Evolutionary conservation across 805 yeast species (phyloP), one percentile per base, ranked within the genome.

Genomic region (Starmerella khaoyaiensis): DNA sequence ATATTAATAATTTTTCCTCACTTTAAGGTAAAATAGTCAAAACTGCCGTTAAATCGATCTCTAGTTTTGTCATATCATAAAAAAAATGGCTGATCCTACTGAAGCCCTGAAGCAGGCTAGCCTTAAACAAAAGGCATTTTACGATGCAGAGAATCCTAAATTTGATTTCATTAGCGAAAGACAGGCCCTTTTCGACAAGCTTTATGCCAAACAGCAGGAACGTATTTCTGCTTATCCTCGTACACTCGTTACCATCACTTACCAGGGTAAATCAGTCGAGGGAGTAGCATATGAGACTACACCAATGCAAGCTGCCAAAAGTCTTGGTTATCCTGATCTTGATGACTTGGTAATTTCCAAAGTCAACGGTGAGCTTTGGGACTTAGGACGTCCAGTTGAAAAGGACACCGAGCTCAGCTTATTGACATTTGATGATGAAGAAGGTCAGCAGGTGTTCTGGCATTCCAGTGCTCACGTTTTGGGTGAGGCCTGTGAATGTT

Each of bases 401-500:
- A 79, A 72, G 43, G 67, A 71, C 42, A 58, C 64, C 19, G 59
- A 54, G 36, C 65, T 90, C 46, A 90, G 83, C 58, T 77, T 84
- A 54, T 72, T 83, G 57, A 96, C 86, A 57, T 90, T 90, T 54
- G 93, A 83, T 27, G 69, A 82, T 44, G 80, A 80, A n/a, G 96
- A 86, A 55, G 98, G 97, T 61, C 82, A 78, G 59, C 74, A 76
- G 48, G 97, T 87, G 24, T 90, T 90, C 65, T 90, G 98, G 98
- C 98, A 90, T 61, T 90, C 98, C 2, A 79, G 94, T 49, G 98
- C 98, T 36, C 98, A 90, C 63, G 87, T 90, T 38, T 67, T 90
- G 52, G 98, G 98, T 63, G 98, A 90, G 67, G 87, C 96, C 33
- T 80, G 94, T 67, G 98, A 90, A 65, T 79, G 95, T 60, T 90